Conservation (phyloP, 2,329 filamentous ascomycete genomes). For the Cylindrodendrum hubeiense region DNA sequence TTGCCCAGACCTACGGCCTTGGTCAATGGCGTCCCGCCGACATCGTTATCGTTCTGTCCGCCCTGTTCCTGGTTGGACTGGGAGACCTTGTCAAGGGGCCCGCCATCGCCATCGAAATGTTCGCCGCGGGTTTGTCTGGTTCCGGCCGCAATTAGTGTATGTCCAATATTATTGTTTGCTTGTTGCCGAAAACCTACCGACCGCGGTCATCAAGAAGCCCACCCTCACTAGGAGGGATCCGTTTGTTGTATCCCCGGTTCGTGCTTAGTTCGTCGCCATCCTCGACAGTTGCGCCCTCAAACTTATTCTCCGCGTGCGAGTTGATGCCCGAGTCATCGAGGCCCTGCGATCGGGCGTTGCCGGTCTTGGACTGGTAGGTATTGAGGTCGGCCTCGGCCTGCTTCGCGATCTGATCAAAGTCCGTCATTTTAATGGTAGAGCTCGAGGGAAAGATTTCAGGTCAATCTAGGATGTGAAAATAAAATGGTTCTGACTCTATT, state of each 20-base stretch:
- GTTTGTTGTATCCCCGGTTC: constrained; percentile 59
- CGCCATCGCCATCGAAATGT: constrained; percentile 58
- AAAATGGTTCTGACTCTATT: not conserved
- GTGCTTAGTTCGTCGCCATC: constrained; percentile 60
- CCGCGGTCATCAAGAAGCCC: constrained; percentile 58
- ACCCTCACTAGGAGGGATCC: constrained; percentile 60
- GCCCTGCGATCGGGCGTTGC: constrained; percentile 52
- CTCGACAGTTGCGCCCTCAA: constrained; percentile 46
- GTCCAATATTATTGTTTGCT: constrained; percentile 31
- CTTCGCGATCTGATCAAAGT: constrained; percentile 57
- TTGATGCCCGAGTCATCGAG: constrained; percentile 59
- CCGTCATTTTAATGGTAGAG: constrained; percentile 39
- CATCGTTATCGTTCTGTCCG: constrained; percentile 54
- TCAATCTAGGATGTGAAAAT: not conserved
- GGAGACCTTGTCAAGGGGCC: constrained; percentile 55
- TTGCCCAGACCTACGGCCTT: constrained; percentile 40
- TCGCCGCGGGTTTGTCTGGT: constrained; percentile 57
- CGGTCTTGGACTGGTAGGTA: constrained; percentile 62
- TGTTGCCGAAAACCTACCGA: constrained; percentile 49
- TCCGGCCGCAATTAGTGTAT: too few relatives aligned
- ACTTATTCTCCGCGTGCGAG: constrained; percentile 56
- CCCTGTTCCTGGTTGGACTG: constrained; percentile 43
- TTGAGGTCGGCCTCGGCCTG: constrained; percentile 62
- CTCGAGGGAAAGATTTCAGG: not conserved
- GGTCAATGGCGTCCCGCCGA: constrained; percentile 42